Percentiles rank a stretch among this genome's conserved stretches.
phyloP scores from a whole-genome alignment of 305 asterid species.

The Fraxinus sp. region DNA sequence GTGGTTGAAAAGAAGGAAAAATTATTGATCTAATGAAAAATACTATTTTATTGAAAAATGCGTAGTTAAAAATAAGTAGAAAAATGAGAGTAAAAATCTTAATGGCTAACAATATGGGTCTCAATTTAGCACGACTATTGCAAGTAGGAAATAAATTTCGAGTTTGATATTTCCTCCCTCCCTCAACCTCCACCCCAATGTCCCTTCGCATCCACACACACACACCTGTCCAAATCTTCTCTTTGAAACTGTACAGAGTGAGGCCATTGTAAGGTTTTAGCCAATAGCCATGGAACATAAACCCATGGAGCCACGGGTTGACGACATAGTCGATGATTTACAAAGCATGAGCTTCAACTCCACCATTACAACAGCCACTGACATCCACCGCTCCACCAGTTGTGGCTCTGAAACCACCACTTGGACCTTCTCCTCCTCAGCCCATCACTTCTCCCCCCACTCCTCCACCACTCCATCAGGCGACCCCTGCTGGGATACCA shows the following conservation, averaged over 20 bases:
- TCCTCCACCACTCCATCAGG: slow-evolving; percentile 56
- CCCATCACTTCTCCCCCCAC: slow-evolving; percentile 32
- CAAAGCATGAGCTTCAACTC: slow-evolving; percentile 94
- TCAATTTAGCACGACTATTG: too few relatives aligned
- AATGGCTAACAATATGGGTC: too few relatives aligned
- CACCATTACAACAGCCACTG: slow-evolving; percentile 74
- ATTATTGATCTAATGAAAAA: too few relatives aligned
- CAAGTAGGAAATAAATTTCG: not conserved
- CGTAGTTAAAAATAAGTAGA: too few relatives aligned
- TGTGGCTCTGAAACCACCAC: slow-evolving; percentile 76
- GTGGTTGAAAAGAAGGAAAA: too few relatives aligned
- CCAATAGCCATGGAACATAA: not conserved
- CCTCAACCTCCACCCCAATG: not conserved
- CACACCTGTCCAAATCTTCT: slow-evolving; percentile 1
- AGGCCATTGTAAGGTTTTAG: not conserved
- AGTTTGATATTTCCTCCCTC: too few relatives aligned
- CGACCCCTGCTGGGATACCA: slow-evolving; percentile 71
- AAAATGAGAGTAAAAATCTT: too few relatives aligned
- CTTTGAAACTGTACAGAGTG: not conserved
- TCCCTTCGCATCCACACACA: not conserved
- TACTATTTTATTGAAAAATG: too few relatives aligned
- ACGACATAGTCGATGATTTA: slow-evolving; percentile 76
- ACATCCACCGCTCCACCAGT: slow-evolving; percentile 88
- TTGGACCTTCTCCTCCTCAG: slow-evolving; percentile 53
- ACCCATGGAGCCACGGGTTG: slow-evolving; percentile 70